These are phyloP conservation scores for Candida buenavistaensis DNA, from an alignment of 1,139 yeast genomes.

Conservation along the genomic window DNA sequence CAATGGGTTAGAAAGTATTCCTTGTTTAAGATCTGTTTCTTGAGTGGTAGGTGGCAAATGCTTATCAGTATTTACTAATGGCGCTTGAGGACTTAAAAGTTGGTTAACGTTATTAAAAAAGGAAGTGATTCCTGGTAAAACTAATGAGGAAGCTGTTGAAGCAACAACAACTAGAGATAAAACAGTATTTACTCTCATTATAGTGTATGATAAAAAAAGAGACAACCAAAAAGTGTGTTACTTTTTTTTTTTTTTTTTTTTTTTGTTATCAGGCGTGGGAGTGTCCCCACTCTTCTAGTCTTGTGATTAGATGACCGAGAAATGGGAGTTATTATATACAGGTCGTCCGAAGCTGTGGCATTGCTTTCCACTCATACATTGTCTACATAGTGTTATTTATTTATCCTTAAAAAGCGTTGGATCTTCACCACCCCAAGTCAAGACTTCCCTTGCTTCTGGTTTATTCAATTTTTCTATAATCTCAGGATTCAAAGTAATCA, in stretches of 20 bases:
- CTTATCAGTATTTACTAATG: slow-evolving; percentile 5
- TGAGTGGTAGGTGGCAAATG: not conserved
- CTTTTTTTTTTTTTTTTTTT: not conserved
- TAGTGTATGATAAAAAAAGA: not conserved
- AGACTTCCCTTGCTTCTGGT: slow-evolving; percentile 33
- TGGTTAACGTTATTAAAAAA: slow-evolving; percentile 5
- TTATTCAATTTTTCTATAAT: slow-evolving; percentile 31
- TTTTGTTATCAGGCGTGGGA: slow-evolving; percentile 1
- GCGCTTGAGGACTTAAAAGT: slow-evolving; percentile 7
- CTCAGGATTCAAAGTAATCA: slow-evolving; percentile 34
- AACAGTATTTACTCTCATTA: slow-evolving; percentile 3
- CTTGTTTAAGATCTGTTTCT: slow-evolving; percentile 1
- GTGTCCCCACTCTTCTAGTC: not conserved
- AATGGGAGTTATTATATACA: not conserved
- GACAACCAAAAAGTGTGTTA: not conserved
- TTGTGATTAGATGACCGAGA: too few species aligned
- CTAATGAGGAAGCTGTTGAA: slow-evolving; percentile 6
- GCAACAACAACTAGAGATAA: slow-evolving; percentile 4
- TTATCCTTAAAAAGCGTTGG: slow-evolving; percentile 22
- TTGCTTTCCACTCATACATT: not conserved
- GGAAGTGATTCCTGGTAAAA: slow-evolving; percentile 8
- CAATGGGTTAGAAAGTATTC: slow-evolving; percentile 8
- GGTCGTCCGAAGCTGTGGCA: not conserved
- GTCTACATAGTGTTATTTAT: too few species aligned
- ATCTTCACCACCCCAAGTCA: slow-evolving; percentile 31